These are phyloP conservation scores for Fusarium camptoceras DNA, from an alignment of 2,329 filamentous ascomycete species.

Conservation along the genomic window DNA sequence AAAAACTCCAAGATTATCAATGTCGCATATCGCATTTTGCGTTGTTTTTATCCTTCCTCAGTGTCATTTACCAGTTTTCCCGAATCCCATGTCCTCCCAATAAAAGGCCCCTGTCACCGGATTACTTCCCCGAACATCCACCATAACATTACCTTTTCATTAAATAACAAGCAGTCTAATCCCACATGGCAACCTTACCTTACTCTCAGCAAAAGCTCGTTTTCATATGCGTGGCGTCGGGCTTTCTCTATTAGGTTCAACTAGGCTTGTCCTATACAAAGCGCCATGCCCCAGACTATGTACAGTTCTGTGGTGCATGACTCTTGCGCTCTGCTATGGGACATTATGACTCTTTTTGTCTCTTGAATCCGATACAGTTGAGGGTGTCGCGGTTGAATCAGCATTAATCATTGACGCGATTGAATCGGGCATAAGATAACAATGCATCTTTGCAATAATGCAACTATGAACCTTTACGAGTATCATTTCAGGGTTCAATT, in stretches of 20 bases:
- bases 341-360: not conserved
- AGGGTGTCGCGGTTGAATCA: not conserved
- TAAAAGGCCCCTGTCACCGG: constrained; percentile 35
- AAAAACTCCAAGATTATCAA: constrained; percentile 4
- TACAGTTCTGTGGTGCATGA: constrained; percentile 31
- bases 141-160: constrained; percentile 21
- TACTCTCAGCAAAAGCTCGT: constrained; percentile 7
- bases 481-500: constrained; percentile 18
- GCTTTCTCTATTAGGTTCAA: constrained; percentile 36
- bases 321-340: constrained; percentile 23
- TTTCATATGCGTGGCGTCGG: constrained; percentile 36
- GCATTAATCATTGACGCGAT: not conserved
- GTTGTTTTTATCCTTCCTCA: constrained; percentile 25
- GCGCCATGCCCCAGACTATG: constrained; percentile 31
- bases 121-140: constrained; percentile 31
- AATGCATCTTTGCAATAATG: too few species aligned
- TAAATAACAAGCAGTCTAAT: constrained; percentile 19
- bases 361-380: not conserved
- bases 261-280: constrained; percentile 40
- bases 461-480: not conserved
- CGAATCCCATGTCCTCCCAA: constrained; percentile 28
- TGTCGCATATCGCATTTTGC: constrained; percentile 17
- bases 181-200: constrained; percentile 33
- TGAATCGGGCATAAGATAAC: not conserved
- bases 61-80: constrained; percentile 32